A percentile compares a stretch with the other conserved stretches of the same genome.
phyloP scores from a whole-genome alignment of 2,329 filamentous ascomycete species.

The Aspergillus quadricinctus region DNA sequence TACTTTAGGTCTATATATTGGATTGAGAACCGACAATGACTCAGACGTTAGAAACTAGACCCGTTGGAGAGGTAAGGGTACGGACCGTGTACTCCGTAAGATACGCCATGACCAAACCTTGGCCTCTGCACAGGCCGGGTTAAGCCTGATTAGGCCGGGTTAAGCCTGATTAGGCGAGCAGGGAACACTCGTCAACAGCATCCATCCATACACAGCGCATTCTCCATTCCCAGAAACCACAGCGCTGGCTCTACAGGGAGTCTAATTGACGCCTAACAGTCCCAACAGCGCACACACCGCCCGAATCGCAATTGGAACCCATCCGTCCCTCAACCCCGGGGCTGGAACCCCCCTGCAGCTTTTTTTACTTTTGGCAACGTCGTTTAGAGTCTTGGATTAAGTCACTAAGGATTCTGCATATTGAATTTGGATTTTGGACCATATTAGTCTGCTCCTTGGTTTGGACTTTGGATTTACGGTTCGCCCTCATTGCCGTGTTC shows the following conservation, averaged over 20 bases:
- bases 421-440: neutral
- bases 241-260: neutral
- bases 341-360: conserved; percentile 11
- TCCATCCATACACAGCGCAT: neutral
- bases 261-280: neutral
- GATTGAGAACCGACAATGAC: neutral
- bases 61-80: no score
- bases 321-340: conserved; percentile 16
- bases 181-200: neutral
- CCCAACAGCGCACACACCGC: conserved; percentile 10
- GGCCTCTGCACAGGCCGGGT: neutral
- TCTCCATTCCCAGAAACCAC: neutral
- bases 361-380: neutral
- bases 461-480: neutral
- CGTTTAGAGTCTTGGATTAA: neutral
- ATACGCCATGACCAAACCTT: neutral
- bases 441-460: neutral
- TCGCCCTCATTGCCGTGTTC: neutral
- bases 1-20: neutral
- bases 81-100: neutral
- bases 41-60: neutral
- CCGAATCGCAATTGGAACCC: conserved; percentile 6
- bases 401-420: neutral
- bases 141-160: neutral
- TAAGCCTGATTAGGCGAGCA: neutral